Percentiles rank a stretch among this genome's conserved stretches.
These are phyloP conservation scores for Prunus persica DNA, from an alignment of 306 rosid genomes.

Conservation along the genomic window Prunus_persica_NCBIv2 NC_034012.1:3002501-3003000, in stretches of 20 bases:
- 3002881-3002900: background rate
- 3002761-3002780: background rate
- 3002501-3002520: background rate
- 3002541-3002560: conserved; percentile 73
- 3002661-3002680: too few relatives aligned
- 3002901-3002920: conserved; percentile 13
- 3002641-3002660: conserved; percentile 1
- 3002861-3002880: background rate
- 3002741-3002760: conserved; percentile 50
- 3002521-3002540: background rate
- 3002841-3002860: background rate
- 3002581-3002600: conserved; percentile 26
- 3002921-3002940: conserved; percentile 44
- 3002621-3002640: background rate
- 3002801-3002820: conserved; percentile 38
- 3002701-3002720: background rate
- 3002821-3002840: conserved; percentile 53
- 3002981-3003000: conserved; percentile 36
- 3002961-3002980: conserved; percentile 27
- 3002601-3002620: conserved; percentile 16
- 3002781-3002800: conserved; percentile 10
- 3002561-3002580: conserved; percentile 50
- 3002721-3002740: background rate
- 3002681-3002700: background rate
- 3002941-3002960: conserved; percentile 22